phyloP scores from a whole-genome alignment of 2,329 filamentous ascomycete genomes.

The Colletotrichum sp. region DNA sequence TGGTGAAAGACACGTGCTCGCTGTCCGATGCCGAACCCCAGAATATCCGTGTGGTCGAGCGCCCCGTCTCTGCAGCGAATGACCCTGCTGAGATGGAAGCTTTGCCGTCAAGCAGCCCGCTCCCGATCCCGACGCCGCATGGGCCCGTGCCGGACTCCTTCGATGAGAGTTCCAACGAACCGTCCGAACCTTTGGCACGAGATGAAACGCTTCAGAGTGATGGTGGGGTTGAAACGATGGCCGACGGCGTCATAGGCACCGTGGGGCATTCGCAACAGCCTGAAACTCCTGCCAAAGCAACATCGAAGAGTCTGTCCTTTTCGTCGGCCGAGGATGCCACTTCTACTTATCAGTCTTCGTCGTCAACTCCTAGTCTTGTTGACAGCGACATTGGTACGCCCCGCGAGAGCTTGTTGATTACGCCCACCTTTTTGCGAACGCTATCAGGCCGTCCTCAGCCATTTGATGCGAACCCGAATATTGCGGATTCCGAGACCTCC shows the following conservation, averaged over 20 bases:
- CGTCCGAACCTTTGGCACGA: slow-evolving; percentile 16
- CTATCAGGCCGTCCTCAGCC: slow-evolving; percentile 6
- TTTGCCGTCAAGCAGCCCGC: slow-evolving; percentile 8
- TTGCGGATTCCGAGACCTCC: slow-evolving; percentile 13
- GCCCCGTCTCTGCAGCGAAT: slow-evolving; percentile 10
- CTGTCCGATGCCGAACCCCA: slow-evolving; percentile 37
- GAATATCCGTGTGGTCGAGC: slow-evolving; percentile 21
- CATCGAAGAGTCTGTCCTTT: not conserved
- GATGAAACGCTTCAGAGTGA: slow-evolving; percentile 19
- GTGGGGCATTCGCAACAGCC: slow-evolving; percentile 4
- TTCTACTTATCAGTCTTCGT: slow-evolving; percentile 19
- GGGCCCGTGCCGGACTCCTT: slow-evolving; percentile 3
- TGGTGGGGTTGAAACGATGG: slow-evolving; percentile 4
- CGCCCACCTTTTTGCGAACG: slow-evolving; percentile 22
- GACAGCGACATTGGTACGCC: slow-evolving; percentile 23
- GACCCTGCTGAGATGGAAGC: slow-evolving; percentile 20
- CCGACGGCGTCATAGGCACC: slow-evolving; percentile 2
- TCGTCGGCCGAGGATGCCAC: slow-evolving; percentile 18
- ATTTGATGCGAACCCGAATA: slow-evolving; percentile 15
- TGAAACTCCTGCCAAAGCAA: slow-evolving; percentile 19
- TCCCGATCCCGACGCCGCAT: slow-evolving; percentile 1
- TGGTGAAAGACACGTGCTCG: slow-evolving; percentile 57
- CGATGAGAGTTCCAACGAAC: slow-evolving; percentile 9
- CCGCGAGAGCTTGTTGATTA: slow-evolving; percentile 24
- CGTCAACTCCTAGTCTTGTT: slow-evolving; percentile 26